Conservation (phyloP, 805 yeast species). For the Wickerhamiella galacta region DNA sequence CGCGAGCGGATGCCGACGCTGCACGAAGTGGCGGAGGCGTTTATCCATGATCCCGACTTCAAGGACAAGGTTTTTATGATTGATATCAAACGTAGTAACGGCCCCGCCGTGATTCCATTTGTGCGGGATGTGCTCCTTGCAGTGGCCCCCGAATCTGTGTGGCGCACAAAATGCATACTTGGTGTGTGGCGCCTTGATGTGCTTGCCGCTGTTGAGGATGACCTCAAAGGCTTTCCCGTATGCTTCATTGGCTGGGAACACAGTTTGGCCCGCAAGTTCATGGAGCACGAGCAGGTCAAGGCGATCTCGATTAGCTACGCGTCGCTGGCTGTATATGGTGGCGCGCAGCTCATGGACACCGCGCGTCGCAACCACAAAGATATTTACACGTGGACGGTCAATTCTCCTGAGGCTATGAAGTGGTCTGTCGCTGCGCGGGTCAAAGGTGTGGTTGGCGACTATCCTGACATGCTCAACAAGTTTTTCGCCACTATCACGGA, state of each 20-base stretch:
- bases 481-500: constrained; percentile 13
- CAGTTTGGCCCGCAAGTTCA: constrained; percentile 21
- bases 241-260: constrained; percentile 25
- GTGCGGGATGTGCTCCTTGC: constrained; percentile 24
- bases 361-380: constrained; percentile 22
- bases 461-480: constrained; percentile 17
- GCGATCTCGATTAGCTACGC: constrained; percentile 35
- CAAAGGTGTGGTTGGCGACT: constrained; percentile 30
- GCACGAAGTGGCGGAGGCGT: constrained; percentile 27
- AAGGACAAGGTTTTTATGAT: constrained; percentile 27
- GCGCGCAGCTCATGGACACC: constrained; percentile 22
- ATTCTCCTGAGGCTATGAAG: constrained; percentile 23
- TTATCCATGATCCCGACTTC: constrained; percentile 20
- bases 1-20: constrained; percentile 28
- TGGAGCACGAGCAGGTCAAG: constrained; percentile 33
- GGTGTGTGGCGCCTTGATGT: constrained; percentile 39
- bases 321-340: constrained; percentile 29
- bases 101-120: constrained; percentile 27
- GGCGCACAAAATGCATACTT: constrained; percentile 32
- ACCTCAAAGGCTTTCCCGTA: constrained; percentile 22
- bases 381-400: constrained; percentile 39
- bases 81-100: constrained; percentile 35
- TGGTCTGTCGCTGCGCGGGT: constrained; percentile 23
- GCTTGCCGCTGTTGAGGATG: constrained; percentile 26
- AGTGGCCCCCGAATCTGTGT: constrained; percentile 26